Evolutionary conservation across 768 basidiomycete genomes (phyloP).

Genomic region (Pholiota conissans): DNA sequence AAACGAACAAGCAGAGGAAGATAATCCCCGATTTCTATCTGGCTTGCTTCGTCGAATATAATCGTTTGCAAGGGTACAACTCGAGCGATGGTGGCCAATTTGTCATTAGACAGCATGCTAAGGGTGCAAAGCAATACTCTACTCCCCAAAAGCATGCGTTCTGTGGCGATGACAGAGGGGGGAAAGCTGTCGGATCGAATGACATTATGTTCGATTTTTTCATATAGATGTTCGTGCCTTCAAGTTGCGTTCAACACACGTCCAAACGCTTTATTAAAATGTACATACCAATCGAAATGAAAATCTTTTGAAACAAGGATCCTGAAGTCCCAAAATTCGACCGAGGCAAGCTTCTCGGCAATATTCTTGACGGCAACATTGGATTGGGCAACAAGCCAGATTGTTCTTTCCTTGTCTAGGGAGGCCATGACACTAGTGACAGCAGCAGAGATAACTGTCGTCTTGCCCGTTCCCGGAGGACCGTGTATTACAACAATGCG

Average conservation of each 20-base stretch:
- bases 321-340: constrained; percentile 50
- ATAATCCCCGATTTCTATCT: constrained; percentile 42
- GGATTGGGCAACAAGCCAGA: constrained; percentile 74
- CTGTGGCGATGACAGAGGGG: constrained; percentile 19
- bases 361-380: constrained; percentile 84
- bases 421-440: constrained; percentile 35
- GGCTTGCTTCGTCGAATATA: constrained; percentile 56
- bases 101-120: constrained; percentile 53
- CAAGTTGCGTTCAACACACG: too few relatives aligned
- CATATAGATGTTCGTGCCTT: constrained; percentile 78
- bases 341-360: constrained; percentile 62
- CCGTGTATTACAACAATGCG: constrained; percentile 42
- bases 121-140: constrained; percentile 68
- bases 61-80: constrained; percentile 39
- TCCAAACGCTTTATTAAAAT: too few relatives aligned
- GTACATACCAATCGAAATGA: constrained; percentile 55
- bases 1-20: constrained; percentile 37
- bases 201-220: constrained; percentile 44
- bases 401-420: constrained; percentile 25
- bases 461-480: constrained; percentile 67
- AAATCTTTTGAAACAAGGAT: constrained; percentile 67
- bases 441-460: constrained; percentile 57
- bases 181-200: constrained; percentile 43
- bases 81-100: constrained; percentile 21
- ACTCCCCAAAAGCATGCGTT: constrained; percentile 31